phyloP scores from a whole-genome alignment of 2,329 filamentous ascomycete species.

The Rhytidhysteron rufulum region DNA sequence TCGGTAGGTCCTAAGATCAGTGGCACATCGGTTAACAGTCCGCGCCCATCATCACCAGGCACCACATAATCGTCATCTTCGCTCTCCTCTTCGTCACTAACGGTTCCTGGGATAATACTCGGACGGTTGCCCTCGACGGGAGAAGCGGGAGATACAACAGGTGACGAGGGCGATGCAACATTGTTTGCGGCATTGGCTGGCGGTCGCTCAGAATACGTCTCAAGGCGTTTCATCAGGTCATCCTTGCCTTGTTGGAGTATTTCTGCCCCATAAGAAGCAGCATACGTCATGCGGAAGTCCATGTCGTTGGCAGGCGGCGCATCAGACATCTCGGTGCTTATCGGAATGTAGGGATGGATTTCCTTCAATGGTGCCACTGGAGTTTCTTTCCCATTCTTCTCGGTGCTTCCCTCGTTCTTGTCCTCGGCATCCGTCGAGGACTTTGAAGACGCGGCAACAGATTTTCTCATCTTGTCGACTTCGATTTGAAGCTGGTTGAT shows the following conservation, averaged over 20 bases:
- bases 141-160: slow-evolving; percentile 21
- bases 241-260: slow-evolving; percentile 49
- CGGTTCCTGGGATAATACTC: slow-evolving; percentile 2
- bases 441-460: slow-evolving; percentile 6
- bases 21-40: slow-evolving; percentile 86
- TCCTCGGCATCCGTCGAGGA: slow-evolving; percentile 19
- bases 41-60: slow-evolving; percentile 66
- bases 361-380: slow-evolving; percentile 17
- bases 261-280: slow-evolving; percentile 45
- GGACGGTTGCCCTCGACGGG: slow-evolving; percentile 24
- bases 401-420: slow-evolving; percentile 10
- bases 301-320: slow-evolving; percentile 34
- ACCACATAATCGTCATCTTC: slow-evolving; percentile 78
- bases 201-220: slow-evolving; percentile 42
- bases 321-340: slow-evolving; percentile 8
- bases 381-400: slow-evolving; percentile 15
- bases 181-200: slow-evolving; percentile 32
- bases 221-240: slow-evolving; percentile 49
- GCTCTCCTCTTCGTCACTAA: slow-evolving; percentile 60
- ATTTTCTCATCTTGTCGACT: slow-evolving; percentile 32
- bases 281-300: slow-evolving; percentile 49
- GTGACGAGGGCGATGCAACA: slow-evolving; percentile 31
- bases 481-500: slow-evolving; percentile 39
- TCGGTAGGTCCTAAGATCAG: slow-evolving; percentile 92
- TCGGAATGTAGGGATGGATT: slow-evolving; percentile 23